Conservation (phyloP, 2,329 filamentous ascomycete species). For the Ophiostoma ips region DNA sequence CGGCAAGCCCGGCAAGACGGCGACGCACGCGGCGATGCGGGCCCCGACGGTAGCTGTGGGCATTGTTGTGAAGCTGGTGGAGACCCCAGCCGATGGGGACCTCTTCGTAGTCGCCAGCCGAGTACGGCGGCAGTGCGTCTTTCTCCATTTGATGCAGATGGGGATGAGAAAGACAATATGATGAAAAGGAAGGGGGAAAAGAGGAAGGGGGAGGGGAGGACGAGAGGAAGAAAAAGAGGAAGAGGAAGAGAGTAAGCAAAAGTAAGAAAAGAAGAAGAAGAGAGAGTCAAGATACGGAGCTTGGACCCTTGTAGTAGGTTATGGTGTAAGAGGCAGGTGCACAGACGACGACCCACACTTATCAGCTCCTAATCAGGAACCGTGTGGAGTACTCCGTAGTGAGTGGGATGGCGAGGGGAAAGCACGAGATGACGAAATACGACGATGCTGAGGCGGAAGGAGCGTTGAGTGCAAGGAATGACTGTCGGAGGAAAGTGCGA, state of each 20-base stretch:
- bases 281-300: not conserved
- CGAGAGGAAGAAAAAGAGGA: not conserved
- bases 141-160: constrained; percentile 25
- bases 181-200: not conserved
- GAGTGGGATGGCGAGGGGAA: not conserved
- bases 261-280: not conserved
- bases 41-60: not conserved
- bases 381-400: not conserved
- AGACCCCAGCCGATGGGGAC: constrained; percentile 2
- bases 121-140: constrained; percentile 30
- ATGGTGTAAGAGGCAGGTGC: not conserved
- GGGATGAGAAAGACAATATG: not conserved
- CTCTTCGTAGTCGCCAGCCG: constrained; percentile 12
- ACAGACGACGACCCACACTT: not conserved
- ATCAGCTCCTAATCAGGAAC: not conserved
- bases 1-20: constrained; percentile 29
- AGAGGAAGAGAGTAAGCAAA: not conserved
- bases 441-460: not conserved
- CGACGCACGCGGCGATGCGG: constrained; percentile 27
- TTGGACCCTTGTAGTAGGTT: not conserved
- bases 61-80: not conserved
- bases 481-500: not conserved
- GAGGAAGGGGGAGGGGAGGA: not conserved
- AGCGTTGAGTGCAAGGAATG: too few relatives aligned
- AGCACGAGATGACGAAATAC: not conserved